phyloP scores from a whole-genome alignment of 305 asterid genomes.

The Solanum hybrid region DNA sequence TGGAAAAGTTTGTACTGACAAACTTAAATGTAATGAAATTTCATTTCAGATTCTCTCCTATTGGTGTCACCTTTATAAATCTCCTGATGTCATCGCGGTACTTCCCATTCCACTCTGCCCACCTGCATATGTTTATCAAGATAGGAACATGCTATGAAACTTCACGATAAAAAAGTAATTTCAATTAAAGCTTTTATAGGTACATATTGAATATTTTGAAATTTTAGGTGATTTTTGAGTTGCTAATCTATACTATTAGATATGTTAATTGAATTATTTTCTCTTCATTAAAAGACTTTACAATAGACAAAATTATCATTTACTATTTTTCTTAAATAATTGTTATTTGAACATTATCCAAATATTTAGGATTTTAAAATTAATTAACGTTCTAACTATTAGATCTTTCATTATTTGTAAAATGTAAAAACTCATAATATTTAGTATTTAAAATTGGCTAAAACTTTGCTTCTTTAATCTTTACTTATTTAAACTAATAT shows the following conservation, averaged over 20 bases:
- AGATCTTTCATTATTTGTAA: neutral
- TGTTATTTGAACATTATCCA: neutral
- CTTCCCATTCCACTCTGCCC: constrained; percentile 99
- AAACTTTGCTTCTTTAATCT: neutral
- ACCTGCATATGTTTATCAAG: constrained; percentile 37
- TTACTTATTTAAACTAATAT: neutral
- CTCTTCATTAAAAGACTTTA: neutral
- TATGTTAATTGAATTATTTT: neutral
- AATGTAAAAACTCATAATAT: neutral
- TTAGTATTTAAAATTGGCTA: neutral
- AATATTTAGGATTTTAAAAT: neutral
- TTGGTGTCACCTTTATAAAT: constrained; percentile 65
- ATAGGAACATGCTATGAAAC: neutral
- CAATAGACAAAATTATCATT: neutral
- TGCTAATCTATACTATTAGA: neutral
- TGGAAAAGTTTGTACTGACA: neutral
- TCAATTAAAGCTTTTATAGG: neutral
- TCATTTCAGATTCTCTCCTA: constrained; percentile 7
- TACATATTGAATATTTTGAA: neutral
- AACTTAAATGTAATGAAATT: neutral
- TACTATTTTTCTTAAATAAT: neutral
- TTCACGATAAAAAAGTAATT: neutral
- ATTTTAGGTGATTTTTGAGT: neutral
- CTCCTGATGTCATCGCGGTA: constrained; percentile 88
- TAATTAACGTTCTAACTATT: neutral